Base-by-base conservation (phyloP, 1,284 basidiomycete genomes). In the Sporisorium sorghi region DNA sequence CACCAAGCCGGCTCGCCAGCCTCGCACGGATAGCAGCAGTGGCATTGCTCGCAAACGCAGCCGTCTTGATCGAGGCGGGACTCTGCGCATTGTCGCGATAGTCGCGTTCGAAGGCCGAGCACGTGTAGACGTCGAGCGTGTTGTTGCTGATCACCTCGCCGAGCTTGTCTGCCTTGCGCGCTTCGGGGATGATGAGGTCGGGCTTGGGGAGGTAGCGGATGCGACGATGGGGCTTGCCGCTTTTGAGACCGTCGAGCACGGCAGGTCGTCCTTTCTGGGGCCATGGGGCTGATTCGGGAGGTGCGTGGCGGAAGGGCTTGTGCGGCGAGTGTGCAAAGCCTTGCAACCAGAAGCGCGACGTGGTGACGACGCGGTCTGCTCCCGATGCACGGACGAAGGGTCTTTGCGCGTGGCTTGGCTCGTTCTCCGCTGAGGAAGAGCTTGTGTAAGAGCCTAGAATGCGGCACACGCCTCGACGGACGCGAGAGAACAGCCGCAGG, bases 101-200 rank as follows among this genome's bases (percentile, higher is more conserved):
- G 14, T 55, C 48, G 14, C 50, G 54, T 23, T 74, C 72, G 39
- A 74, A 74, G 4, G 60, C 58, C 3, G 50, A 37, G 28, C 72
- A 74, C 2, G 72, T 74, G 56, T 74, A 70, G 52, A 74, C 72
- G 42, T 74, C 72, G 32, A 74, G 66, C 19, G 72, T 74, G 40
- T 74, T 74, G 52, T 74, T 74, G 55, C 61, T 65, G 14, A 40
- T 42, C 19, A 37, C 24, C 40, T 68, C 59, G 21, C 62, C 63
- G 24, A 59, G 58, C n/a, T 66, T 67, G 47, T 68, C 71, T 7
- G 47, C 32, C 26, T 64, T 68, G 40, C 71, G 60, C 10, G 57
- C 71, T 40, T 74, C 72, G 7, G 72, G 47, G 56, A 74, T 74
- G 58, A 74, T 51, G 44, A 74, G 66, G 33, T 74, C 66, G n/a